Percentiles rank a stretch among this genome's conserved stretches.
phyloP scores from a whole-genome alignment of 805 yeast species.

The Brettanomyces naardenensis region DNA sequence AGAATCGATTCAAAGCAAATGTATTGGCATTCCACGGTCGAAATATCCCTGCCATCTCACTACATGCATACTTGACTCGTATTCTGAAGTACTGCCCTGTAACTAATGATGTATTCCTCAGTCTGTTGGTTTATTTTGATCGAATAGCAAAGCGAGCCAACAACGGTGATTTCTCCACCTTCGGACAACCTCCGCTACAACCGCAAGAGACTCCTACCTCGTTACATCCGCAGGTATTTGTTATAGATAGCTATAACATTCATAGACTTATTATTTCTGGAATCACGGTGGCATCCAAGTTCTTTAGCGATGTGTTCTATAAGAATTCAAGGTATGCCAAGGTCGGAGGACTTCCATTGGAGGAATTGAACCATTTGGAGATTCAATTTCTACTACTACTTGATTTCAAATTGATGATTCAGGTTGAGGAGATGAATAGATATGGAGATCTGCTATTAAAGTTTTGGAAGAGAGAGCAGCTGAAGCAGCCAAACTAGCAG shows the following conservation, averaged over 20 bases:
- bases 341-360: slow-evolving; percentile 90
- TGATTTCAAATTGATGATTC: slow-evolving; percentile 82
- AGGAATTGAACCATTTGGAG: slow-evolving; percentile 88
- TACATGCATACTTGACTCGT: slow-evolving; percentile 83
- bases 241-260: slow-evolving; percentile 92
- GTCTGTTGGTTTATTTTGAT: slow-evolving; percentile 88
- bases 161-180: slow-evolving; percentile 29
- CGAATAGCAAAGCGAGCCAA: slow-evolving; percentile 83
- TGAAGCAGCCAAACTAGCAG: slow-evolving; percentile 24
- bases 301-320: slow-evolving; percentile 89
- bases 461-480: slow-evolving; percentile 73
- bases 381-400: slow-evolving; percentile 76
- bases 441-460: slow-evolving; percentile 81
- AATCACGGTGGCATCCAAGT: slow-evolving; percentile 90
- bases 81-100: slow-evolving; percentile 96
- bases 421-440: slow-evolving; percentile 82
- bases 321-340: slow-evolving; percentile 92
- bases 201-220: neutral
- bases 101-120: slow-evolving; percentile 92
- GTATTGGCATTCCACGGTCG: slow-evolving; percentile 92
- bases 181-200: neutral
- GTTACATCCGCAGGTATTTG: slow-evolving; percentile 51
- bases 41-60: slow-evolving; percentile 89
- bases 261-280: slow-evolving; percentile 93
- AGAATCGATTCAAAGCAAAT: slow-evolving; percentile 49